Conservation (phyloP, 208 protist genomes). For the Leptomonas seymouri region DNA sequence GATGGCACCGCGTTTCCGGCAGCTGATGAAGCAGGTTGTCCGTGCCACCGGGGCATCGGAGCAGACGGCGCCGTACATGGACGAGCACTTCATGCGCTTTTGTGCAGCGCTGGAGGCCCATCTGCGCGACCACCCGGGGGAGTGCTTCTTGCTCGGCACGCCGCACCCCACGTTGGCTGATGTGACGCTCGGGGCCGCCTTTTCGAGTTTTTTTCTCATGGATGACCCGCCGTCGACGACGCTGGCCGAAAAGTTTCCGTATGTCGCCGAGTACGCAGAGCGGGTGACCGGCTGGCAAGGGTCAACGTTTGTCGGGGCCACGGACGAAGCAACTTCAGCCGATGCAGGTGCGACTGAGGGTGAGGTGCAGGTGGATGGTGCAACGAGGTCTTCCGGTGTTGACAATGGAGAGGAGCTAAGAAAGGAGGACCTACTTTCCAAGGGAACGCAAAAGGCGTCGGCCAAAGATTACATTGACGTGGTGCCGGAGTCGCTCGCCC, state of each 20-base stretch:
- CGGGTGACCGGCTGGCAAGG: conserved; percentile 81
- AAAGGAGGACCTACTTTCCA: not conserved
- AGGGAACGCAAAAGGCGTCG: not conserved
- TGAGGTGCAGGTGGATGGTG: not conserved
- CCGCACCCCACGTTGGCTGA: conserved; percentile 86
- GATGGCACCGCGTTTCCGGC: conserved; percentile 49
- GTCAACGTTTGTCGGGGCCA: conserved; percentile 21
- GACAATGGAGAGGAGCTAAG: not conserved
- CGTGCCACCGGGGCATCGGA: conserved; percentile 62
- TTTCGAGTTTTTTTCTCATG: conserved; percentile 79
- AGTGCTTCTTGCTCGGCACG: conserved; percentile 72
- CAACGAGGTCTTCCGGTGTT: not conserved
- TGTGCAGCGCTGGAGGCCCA: conserved; percentile 76
- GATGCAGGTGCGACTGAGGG: not conserved
- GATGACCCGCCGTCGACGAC: conserved; percentile 74
- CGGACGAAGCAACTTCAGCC: conserved; percentile 6
- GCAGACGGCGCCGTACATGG: conserved; percentile 71
- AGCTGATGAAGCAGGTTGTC: conserved; percentile 59
- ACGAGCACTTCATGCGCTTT: conserved; percentile 80
- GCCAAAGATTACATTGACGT: conserved; percentile 57
- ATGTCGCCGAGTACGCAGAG: conserved; percentile 74
- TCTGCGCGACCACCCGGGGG: conserved; percentile 43
- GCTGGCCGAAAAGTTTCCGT: conserved; percentile 64
- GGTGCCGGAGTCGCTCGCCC: conserved; percentile 73
- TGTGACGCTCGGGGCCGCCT: conserved; percentile 74